phyloP scores from a whole-genome alignment of 805 yeast species.

The Saturnispora sanitii region DNA sequence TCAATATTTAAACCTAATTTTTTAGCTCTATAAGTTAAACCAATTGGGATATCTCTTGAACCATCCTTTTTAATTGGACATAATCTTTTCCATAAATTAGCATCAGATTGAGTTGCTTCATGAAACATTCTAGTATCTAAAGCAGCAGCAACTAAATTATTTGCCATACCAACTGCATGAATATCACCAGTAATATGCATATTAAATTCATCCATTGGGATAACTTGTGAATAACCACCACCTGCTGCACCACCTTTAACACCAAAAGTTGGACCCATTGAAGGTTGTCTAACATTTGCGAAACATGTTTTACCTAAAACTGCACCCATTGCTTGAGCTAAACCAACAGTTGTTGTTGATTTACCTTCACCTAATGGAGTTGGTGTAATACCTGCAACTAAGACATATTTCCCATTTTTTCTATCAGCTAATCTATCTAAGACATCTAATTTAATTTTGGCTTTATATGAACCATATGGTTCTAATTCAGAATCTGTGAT shows the following conservation, averaged over 20 bases:
- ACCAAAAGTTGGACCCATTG: constrained; percentile 98
- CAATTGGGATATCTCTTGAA: constrained; percentile 62
- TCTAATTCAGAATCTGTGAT: constrained; percentile 70
- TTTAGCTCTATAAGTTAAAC: constrained; percentile 65
- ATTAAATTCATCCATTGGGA: constrained; percentile 98
- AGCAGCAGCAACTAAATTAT: constrained; percentile 90
- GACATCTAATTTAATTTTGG: constrained; percentile 66
- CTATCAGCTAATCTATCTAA: constrained; percentile 55
- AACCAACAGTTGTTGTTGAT: constrained; percentile 90
- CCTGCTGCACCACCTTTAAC: constrained; percentile 99
- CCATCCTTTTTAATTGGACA: constrained; percentile 79
- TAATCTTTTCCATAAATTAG: constrained; percentile 71
- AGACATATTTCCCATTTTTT: constrained; percentile 74
- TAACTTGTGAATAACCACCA: constrained; percentile 96
- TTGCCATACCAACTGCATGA: constrained; percentile 92
- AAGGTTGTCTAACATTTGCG: constrained; percentile 95
- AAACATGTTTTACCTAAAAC: constrained; percentile 73
- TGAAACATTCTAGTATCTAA: constrained; percentile 96
- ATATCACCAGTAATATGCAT: constrained; percentile 97
- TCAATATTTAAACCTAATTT: constrained; percentile 77
- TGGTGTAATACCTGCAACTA: constrained; percentile 97
- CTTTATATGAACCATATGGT: constrained; percentile 82
- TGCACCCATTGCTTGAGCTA: constrained; percentile 95
- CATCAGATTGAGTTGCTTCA: constrained; percentile 72
- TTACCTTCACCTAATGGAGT: constrained; percentile 98